Percentiles rank a stretch among this genome's conserved stretches.
Evolutionary conservation across 768 basidiomycete genomes (phyloP).

Genomic region (Rubroboletus pulcherrimus): DNA sequence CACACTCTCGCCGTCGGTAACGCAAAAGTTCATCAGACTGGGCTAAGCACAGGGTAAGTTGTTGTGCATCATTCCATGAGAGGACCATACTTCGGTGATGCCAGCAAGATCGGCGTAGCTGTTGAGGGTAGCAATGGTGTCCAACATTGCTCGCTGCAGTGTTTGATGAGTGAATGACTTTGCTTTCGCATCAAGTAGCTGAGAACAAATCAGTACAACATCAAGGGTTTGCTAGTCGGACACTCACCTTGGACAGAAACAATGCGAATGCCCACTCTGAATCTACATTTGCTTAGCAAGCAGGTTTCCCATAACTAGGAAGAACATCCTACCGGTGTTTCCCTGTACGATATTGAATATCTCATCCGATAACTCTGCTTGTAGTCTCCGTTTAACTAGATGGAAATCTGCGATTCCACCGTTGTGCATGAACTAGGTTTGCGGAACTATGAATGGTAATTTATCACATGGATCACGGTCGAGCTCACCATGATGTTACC

Average conservation of each 20-base stretch:
- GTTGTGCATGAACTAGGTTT: conserved; percentile 89
- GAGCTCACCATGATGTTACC: conserved; percentile 81
- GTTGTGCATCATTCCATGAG: background rate
- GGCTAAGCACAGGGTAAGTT: conserved; percentile 45
- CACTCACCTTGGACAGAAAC: conserved; percentile 72
- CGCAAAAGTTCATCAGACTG: conserved; percentile 91
- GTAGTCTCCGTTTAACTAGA: conserved; percentile 76
- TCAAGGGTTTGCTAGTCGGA: background rate
- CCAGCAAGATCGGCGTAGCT: conserved; percentile 65
- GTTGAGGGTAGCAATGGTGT: conserved; percentile 81
- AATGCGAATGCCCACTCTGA: conserved; percentile 97
- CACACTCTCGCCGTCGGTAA: conserved; percentile 92
- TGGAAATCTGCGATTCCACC: conserved; percentile 87
- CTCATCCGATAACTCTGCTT: conserved; percentile 72
- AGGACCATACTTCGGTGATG: conserved; percentile 58
- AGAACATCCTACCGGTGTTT: conserved; percentile 67
- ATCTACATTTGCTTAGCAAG: conserved; percentile 43
- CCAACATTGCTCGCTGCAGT: conserved; percentile 82
- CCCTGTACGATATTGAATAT: conserved; percentile 86
- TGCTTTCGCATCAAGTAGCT: conserved; percentile 82
- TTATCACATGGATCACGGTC: background rate
- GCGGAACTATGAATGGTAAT: background rate
- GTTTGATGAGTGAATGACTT: conserved; percentile 65
- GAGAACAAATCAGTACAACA: conserved; percentile 6
- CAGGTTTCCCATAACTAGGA: background rate